Evolutionary conservation across 441 rosid genomes (phyloP), one percentile per base, ranked within the genome.

Genomic region (Francoa sonchifolia): DNA sequence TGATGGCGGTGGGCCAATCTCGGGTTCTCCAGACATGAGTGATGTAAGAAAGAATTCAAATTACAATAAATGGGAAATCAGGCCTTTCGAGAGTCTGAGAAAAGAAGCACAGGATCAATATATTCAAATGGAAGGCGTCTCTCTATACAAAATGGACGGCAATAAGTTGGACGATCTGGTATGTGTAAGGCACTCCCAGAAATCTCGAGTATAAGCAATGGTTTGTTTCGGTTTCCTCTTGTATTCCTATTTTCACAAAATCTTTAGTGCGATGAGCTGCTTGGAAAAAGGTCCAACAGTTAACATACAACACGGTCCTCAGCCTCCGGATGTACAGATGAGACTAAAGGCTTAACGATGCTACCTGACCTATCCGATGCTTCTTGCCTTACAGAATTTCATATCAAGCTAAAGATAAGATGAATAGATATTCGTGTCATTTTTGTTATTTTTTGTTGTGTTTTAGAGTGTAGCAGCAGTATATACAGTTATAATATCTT

Each of bases 111-210:
- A 43, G 33, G 95, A 77, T 59, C 83, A 82, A 73, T 77, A 61
- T 57, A 12, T 16, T 6, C 79, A 79, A 55, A 85, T 82, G 98
- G 72, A 69, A 64, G 79, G 79, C 11, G 79, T 72, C 7, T 79
- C 96, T 47, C 67, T 82, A 38, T 90, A 90, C 72, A 90, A 90
- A 62, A 90, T 90, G 89, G 98, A 90, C 36, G 96, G 98, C 9
- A 90, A 85, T 58, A 85, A 66, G 50, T 68, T 90, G 66, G 98
- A 90, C 42, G 96, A 90, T 74, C 73, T 90, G 48, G 95, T 90
- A 22, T 90, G 98, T 16, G 76, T 85, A 19, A 69, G 71, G 63
- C 96, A 79, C 46, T 34, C 87, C 15, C 27, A 20, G 36, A 55
- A 63, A 58, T 63, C 74, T 7, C 58, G 56, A 61, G 65, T 51